Evolutionary conservation across 2,329 filamentous ascomycete species (phyloP), one percentile per base, ranked within the genome.

Genomic region (Beauveria rudraprayagi): DNA sequence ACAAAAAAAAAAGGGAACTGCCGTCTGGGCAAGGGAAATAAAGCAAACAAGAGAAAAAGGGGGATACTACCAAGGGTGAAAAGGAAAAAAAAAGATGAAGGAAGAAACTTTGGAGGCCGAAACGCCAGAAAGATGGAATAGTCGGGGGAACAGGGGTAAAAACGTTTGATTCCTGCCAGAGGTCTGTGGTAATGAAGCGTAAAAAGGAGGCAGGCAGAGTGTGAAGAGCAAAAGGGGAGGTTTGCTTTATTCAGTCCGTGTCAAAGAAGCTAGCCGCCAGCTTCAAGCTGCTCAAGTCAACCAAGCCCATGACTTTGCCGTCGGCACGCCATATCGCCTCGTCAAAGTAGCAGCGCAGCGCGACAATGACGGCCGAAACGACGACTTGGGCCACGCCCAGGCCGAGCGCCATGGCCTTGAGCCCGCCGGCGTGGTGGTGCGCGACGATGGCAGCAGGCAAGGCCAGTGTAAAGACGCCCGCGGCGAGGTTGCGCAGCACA

Each of bases 191-290:
- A 11, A 6, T 22, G 44, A 52, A 54, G 19, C 22, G 46, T 41
- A 40, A 3, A 46, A 44, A 5, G 9, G 26, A 1, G 26, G 10
- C 10, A 22, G 19, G 19, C 19, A 22, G 19, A 6, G 14, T 6
- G 24, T 17, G n/a, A n/a, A 24, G 16, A n/a, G 24, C 2, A 41
- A 50, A 40, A 1, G 17, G 40, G 24, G 17, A 28, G 28, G 28
- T 9, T 8, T 8, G 1, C 8, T 28, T 66, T n/a, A 26, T 7
- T 61, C 19, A 74, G 60, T 78, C 73, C 9, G 68, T 69, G 34
- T 81, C 78, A 54, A 80, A 80, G 66, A 78, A 80, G 65, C 78
- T 81, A 19, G 68, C 73, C 6, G 70, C 71, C 61, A 73, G 66
- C 70, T 76, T 79, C 61, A 80, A 56, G 52, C 74, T 68, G n/a